Evolutionary conservation across 208 protist genomes (phyloP).

Genomic region (Naegleria gruberi): DNA sequence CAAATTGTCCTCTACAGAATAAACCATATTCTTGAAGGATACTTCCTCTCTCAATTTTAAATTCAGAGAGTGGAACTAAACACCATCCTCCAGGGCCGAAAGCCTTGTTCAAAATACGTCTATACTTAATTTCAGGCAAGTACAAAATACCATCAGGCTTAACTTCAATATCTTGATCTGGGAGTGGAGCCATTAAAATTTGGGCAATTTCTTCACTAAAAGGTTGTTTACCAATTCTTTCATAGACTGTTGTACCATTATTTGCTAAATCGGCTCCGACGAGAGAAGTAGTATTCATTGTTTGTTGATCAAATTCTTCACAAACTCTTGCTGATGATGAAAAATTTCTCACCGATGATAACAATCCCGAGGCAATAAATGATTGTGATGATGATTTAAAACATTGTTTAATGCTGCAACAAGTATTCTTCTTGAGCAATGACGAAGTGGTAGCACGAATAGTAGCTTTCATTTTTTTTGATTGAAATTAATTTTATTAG

Average conservation of each 20-base stretch:
- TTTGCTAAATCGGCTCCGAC: too few relatives aligned
- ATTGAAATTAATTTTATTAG: too few relatives aligned
- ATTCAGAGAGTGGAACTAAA: not conserved
- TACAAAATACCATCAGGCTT: constrained; percentile 21
- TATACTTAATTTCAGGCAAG: constrained; percentile 22
- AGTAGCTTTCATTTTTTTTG: too few relatives aligned
- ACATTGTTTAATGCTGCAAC: too few relatives aligned
- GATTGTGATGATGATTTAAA: too few relatives aligned
- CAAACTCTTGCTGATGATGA: too few relatives aligned
- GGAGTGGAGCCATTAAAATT: not conserved
- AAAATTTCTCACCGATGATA: too few relatives aligned
- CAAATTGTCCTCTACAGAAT: constrained; percentile 15
- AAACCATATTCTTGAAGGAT: constrained; percentile 2
- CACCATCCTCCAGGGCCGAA: constrained; percentile 21
- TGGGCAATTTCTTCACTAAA: not conserved
- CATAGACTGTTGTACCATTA: not conserved
- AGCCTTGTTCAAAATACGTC: constrained; percentile 21
- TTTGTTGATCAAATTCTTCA: too few relatives aligned
- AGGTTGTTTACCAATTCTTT: not conserved
- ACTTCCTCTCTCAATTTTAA: not conserved
- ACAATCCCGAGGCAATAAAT: too few relatives aligned
- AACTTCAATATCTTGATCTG: not conserved
- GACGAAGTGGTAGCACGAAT: too few relatives aligned
- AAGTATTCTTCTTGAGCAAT: too few relatives aligned
- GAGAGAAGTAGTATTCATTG: too few relatives aligned